Percentiles rank a stretch among this genome's conserved stretches.
Conservation (phyloP, 805 yeast species). For the Cyberlindnera euphorbiiphila region DNA sequence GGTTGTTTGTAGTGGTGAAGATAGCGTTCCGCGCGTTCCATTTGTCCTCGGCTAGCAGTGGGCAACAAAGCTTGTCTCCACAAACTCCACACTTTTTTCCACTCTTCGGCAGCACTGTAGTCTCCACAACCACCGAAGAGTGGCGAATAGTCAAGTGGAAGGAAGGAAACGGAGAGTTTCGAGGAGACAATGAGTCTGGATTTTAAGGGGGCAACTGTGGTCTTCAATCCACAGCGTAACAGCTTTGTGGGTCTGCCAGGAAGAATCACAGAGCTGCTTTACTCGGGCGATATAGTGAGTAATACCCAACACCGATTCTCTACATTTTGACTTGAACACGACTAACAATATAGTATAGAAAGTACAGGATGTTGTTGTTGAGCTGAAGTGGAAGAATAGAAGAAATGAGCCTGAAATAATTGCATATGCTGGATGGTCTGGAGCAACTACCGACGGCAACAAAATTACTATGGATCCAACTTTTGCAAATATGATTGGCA, state of each 20-base stretch:
- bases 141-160: no score
- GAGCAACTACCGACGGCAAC: constrained; percentile 36
- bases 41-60: background rate
- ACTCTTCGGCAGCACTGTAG: no score
- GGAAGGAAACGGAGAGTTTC: no score
- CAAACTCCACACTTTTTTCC: background rate
- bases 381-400: constrained; percentile 33
- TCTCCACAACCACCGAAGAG: no score
- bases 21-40: no score
- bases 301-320: background rate
- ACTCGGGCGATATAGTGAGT: constrained; percentile 47
- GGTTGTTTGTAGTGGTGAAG: background rate
- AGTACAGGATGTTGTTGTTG: constrained; percentile 56
- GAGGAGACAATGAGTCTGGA: constrained; percentile 17
- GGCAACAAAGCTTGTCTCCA: no score
- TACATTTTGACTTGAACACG: background rate
- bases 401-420: constrained; percentile 21
- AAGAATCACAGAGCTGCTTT: constrained; percentile 27
- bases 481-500: constrained; percentile 50
- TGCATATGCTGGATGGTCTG: constrained; percentile 65
- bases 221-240: constrained; percentile 3
- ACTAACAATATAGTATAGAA: constrained; percentile 14
- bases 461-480: constrained; percentile 62
- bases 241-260: constrained; percentile 12
- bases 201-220: constrained; percentile 3